These are phyloP conservation scores for Helianthus annuus DNA, from an alignment of 129 eudicot genomes.

Conservation along the genomic window DNA sequence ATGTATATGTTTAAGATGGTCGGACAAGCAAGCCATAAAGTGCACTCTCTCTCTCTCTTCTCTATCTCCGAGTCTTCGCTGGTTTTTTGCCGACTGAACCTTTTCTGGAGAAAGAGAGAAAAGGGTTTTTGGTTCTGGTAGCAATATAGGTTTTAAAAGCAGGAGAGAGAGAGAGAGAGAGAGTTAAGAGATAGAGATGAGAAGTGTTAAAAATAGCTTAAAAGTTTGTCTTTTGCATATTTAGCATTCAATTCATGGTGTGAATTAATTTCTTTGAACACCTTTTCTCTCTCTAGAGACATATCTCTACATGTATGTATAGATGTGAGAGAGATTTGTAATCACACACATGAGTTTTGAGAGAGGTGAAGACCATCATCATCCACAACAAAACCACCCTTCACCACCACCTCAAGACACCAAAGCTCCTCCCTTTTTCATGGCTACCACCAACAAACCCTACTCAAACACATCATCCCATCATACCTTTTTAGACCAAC, in stretches of 20 bases:
- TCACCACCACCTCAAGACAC: conserved; percentile 39
- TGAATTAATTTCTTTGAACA: conserved; percentile 23
- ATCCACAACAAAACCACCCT: conserved; percentile 32
- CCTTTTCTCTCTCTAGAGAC: conserved; percentile 22
- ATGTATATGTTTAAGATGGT: conserved; percentile 37
- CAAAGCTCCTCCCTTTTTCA: conserved; percentile 35
- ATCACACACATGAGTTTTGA: conserved; percentile 40
- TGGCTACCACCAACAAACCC: conserved; percentile 46
- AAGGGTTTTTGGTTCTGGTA: conserved; percentile 29
- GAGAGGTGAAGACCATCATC: conserved; percentile 35
- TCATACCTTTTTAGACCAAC: conserved; percentile 37
- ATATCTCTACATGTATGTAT: conserved; percentile 37
- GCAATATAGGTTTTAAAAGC: conserved; percentile 14
- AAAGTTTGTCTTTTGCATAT: conserved; percentile 38
- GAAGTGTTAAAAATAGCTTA: conserved; percentile 41
- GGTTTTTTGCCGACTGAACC: conserved; percentile 30
- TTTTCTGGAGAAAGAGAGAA: conserved; percentile 29
- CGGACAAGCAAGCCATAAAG: conserved; percentile 49
- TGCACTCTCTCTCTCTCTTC: conserved; percentile 25
- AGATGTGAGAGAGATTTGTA: conserved; percentile 28
- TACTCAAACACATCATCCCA: conserved; percentile 38
- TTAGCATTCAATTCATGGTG: conserved; percentile 42
- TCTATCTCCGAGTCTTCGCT: conserved; percentile 38
- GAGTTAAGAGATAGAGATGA: conserved; percentile 25
- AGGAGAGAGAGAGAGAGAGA: conserved; percentile 25